Evolutionary conservation across 495 filamentous ascomycete genomes (phyloP), one percentile per base, ranked within the genome.

Genomic region (Aspergillus nanangensis): DNA sequence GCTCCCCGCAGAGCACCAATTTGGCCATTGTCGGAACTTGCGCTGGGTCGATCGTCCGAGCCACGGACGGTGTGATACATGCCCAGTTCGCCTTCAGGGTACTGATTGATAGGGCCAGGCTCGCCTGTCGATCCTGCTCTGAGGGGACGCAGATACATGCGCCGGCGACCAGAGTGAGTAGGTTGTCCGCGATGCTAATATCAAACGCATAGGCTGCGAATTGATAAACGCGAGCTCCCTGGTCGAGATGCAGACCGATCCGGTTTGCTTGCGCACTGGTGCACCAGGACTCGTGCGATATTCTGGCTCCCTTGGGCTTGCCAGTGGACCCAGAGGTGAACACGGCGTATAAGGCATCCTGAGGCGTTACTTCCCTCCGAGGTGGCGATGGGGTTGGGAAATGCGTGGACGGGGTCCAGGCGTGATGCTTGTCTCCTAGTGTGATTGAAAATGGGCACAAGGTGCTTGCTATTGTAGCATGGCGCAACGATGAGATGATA

Each of bases 151-250:
- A 63, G 8, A 65, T 36, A 14, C 45, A 57, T 1, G 50, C 60
- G 7, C 66, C 64, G 15, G 21, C 36, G 4, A 43, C 38, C 29
- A 67, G 38, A 0, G 64, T 57, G 1, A 39, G 19, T 5, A 65
- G 38, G 0, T n/a, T 18, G 9, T 18, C 19, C 17, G 3, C 4
- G 11, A 38, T 17, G 4, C 36, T 19, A 8, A 51, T 59, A 48
- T 72, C 69, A 41, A 69, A 72, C 9, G 59, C 59, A 40, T 65
- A 63, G 8, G 65, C 58, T 3, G 67, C 61, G 44, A 69, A 72
- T 34, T 69, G 65, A 25, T 69, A 50, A 13, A 65, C 58, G 3
- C 69, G 53, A 44, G 47, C 38, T 58, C n/a, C 79, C 67, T 4
- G 56, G 37, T 14, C 75, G 52, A 18, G 7, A 7, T 14, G 8